Conservation (phyloP, 306 rosid genomes). For the Pyrus bretschneideri region DNA sequence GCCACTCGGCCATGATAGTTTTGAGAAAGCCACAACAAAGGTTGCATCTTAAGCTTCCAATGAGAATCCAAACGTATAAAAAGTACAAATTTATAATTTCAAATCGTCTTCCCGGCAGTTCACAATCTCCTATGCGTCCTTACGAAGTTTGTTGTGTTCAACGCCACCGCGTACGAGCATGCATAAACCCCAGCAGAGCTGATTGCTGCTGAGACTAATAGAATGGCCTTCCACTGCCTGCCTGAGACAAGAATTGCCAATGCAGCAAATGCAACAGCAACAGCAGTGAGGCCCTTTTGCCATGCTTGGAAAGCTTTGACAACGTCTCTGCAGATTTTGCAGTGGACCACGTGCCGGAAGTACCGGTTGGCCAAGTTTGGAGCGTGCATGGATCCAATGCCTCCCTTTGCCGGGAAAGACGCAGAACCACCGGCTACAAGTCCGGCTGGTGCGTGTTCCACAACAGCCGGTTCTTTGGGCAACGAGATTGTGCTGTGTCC, state of each 20-base stretch:
- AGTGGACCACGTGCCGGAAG: slow-evolving; percentile 82
- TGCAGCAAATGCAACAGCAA: slow-evolving; percentile 36
- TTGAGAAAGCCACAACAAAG: not conserved
- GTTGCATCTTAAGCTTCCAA: not conserved
- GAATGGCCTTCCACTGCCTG: slow-evolving; percentile 74
- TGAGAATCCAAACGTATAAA: not conserved
- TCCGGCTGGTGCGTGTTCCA: slow-evolving; percentile 93
- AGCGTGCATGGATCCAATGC: slow-evolving; percentile 70
- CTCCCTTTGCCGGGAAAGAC: slow-evolving; percentile 76
- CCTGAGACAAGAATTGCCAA: slow-evolving; percentile 60
- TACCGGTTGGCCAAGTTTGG: slow-evolving; percentile 80
- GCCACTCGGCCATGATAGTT: not conserved
- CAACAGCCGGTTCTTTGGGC: slow-evolving; percentile 84
- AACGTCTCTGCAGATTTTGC: slow-evolving; percentile 60
- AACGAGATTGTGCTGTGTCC: slow-evolving; percentile 80
- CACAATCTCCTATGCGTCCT: slow-evolving; percentile 84
- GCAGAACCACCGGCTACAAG: slow-evolving; percentile 70
- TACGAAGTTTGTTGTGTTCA: slow-evolving; percentile 86
- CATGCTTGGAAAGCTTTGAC: slow-evolving; percentile 71
- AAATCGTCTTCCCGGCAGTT: not conserved
- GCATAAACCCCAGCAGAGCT: slow-evolving; percentile 62
- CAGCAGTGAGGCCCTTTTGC: slow-evolving; percentile 61
- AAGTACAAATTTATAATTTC: not conserved
- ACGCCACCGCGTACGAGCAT: slow-evolving; percentile 52
- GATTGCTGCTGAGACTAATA: slow-evolving; percentile 46